Conservation (phyloP, 2,329 filamentous ascomycete genomes). For the Phoma sp. region DNA sequence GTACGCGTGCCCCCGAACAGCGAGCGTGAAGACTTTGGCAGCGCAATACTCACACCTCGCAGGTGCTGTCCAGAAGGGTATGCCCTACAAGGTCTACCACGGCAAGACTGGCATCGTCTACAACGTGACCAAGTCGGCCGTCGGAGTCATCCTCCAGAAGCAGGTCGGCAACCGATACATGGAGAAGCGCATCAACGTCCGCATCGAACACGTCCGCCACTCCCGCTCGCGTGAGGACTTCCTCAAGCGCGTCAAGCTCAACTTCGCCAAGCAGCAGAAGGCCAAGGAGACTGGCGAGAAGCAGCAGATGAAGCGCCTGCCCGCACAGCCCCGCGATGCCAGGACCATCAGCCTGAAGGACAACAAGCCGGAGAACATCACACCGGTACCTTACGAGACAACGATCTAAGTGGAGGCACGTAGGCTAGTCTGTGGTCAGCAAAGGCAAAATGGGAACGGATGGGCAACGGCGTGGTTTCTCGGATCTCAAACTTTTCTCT, state of each 20-base stretch:
- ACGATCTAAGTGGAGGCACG: slow-evolving; percentile 75
- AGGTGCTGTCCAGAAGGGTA: slow-evolving; percentile 61
- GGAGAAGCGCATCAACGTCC: slow-evolving; percentile 99
- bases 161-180: slow-evolving; percentile 99
- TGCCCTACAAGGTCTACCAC: slow-evolving; percentile 99
- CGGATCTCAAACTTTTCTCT: slow-evolving; percentile 48
- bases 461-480: slow-evolving; percentile 50
- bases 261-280: slow-evolving; percentile 90
- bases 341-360: slow-evolving; percentile 80
- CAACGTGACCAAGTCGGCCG: slow-evolving; percentile 98
- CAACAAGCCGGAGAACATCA: slow-evolving; percentile 88
- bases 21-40: neutral
- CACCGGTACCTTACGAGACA: slow-evolving; percentile 95
- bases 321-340: slow-evolving; percentile 78
- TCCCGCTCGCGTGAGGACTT: slow-evolving; percentile 98
- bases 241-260: slow-evolving; percentile 93
- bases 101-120: slow-evolving; percentile 94
- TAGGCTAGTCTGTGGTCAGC: slow-evolving; percentile 35
- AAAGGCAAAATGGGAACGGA: slow-evolving; percentile 46
- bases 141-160: slow-evolving; percentile 97
- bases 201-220: slow-evolving; percentile 93
- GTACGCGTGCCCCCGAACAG: slow-evolving; percentile 68
- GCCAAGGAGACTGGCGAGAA: slow-evolving; percentile 88
- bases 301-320: slow-evolving; percentile 92
- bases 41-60: slow-evolving; percentile 21